phyloP scores from a whole-genome alignment of 106 monocot genomes.

The Allium fistulosum region DNA sequence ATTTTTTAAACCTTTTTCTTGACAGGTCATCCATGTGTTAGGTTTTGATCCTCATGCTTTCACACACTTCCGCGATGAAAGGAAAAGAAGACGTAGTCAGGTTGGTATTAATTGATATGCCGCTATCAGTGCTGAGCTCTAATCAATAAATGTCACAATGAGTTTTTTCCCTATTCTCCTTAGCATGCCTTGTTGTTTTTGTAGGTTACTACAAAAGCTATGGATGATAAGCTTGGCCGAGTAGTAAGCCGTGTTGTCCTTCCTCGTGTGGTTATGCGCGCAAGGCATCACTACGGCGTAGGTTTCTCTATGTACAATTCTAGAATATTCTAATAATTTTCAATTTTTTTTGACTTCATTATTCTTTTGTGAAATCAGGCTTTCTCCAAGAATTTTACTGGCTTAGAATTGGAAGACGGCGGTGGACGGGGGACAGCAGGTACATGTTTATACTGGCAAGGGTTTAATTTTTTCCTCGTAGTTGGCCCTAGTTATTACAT shows the following conservation, averaged over 20 bases:
- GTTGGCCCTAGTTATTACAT: not conserved
- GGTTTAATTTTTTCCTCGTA: not conserved
- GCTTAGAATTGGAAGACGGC: conserved; percentile 97
- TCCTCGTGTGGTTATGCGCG: conserved; percentile 90
- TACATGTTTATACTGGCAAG: conserved; percentile 1
- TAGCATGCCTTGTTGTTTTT: no score
- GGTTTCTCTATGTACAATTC: conserved; percentile 10
- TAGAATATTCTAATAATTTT: not conserved
- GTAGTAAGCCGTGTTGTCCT: conserved; percentile 82
- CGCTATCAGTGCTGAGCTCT: no score
- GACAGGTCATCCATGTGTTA: conserved; percentile 99
- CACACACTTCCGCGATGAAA: conserved; percentile 95
- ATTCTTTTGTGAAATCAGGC: conserved; percentile 32
- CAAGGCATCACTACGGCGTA: conserved; percentile 95
- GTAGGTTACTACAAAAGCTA: conserved; percentile 75
- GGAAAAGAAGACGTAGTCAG: conserved; percentile 86
- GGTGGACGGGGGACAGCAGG: conserved; percentile 97
- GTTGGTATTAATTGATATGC: conserved; percentile 11
- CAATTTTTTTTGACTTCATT: not conserved
- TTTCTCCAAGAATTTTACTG: conserved; percentile 92
- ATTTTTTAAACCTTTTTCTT: conserved; percentile 4
- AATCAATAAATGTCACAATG: no score
- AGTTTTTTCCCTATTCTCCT: no score
- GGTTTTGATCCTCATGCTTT: conserved; percentile 99
- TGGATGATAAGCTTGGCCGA: conserved; percentile 95